Evolutionary conservation across 306 rosid species (phyloP), one percentile per base, ranked within the genome.

Genomic region (Gastrolobium villosum): DNA sequence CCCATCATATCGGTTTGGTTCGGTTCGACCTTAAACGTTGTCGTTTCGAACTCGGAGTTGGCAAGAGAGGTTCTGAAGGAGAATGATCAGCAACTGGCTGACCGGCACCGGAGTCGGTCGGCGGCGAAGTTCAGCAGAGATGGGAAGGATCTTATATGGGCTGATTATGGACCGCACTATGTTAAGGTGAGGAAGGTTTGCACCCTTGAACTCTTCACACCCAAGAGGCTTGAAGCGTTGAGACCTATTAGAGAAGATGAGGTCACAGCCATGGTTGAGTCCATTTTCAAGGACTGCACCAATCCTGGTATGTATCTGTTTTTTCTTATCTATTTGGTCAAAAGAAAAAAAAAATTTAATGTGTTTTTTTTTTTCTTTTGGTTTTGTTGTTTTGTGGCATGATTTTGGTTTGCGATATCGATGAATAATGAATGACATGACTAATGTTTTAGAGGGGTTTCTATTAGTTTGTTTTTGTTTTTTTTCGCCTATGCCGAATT

Each of bases 161-260:
- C 98, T 0, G 98, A 94, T 41, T 94, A 92, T 68, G 99, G 99
- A 0, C 95, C 99, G 0, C 99, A 94, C 76, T 94, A 94, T n/a
- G 99, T 94, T 2, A 94, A 92, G 84, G 99, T 94, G 1, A 90
- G 99, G 80, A 94, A 90, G 82, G 95, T 94, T 0, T 94, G 99
- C 54, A 92, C 97, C 2, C 84, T 94, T 0, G 99, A 94, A 87
- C 95, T 94, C n/a, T 94, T 94, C 89, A 36, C 99, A 0, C 94
- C 94, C 0, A 94, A 87, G 79, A 83, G 97, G 11, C 83, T 94
- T 0, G 97, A 90, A 35, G 76, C 87, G 13, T 69, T 94, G 10
- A 82, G 97, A 4, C 95, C 95, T 28, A 90, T 94, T 44, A 71
- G 99, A 10, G 99, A 94, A 78, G 99, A 94, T 37, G 99, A 94